phyloP scores from a whole-genome alignment of 2,329 filamentous ascomycete genomes.

The Pseudopithomyces maydicus region DNA sequence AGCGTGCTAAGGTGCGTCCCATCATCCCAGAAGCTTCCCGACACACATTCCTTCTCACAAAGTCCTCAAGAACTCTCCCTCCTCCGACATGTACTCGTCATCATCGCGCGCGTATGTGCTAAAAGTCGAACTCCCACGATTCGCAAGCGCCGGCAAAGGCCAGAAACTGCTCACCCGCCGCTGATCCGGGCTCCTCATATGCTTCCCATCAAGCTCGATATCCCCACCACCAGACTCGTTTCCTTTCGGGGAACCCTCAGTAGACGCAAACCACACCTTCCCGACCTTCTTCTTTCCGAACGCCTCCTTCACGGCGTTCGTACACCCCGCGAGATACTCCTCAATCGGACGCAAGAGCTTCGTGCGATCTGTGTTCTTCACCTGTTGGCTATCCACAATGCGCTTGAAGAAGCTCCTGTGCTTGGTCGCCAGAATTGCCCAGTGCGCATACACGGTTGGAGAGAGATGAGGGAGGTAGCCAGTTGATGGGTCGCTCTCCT shows the following conservation, averaged over 20 bases:
- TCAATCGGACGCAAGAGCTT: conserved; percentile 1
- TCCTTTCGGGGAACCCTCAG: neutral
- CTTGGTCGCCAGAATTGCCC: neutral
- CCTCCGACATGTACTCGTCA: neutral
- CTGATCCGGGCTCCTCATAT: neutral
- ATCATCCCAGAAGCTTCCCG: too few species aligned
- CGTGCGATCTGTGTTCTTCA: neutral
- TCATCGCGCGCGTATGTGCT: neutral
- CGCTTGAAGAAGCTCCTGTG: conserved; percentile 9
- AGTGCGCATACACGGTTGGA: neutral
- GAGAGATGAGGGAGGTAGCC: neutral
- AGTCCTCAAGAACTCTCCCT: neutral
- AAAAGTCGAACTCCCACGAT: neutral
- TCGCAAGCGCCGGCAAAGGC: neutral
- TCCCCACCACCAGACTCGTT: neutral
- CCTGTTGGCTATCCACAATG: neutral
- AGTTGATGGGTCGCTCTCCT: neutral
- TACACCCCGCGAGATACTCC: conserved; percentile 8
- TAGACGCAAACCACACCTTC: neutral
- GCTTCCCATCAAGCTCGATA: neutral
- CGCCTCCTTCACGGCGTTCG: neutral
- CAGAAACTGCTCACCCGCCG: neutral
- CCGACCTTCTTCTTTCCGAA: neutral
- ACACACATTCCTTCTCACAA: neutral
- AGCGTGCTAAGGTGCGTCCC: too few species aligned